A percentile compares a stretch with the other conserved stretches of the same genome.
These are phyloP conservation scores for Collybiopsis luxurians DNA, from an alignment of 768 basidiomycete genomes.

Conservation along the genomic window DNA sequence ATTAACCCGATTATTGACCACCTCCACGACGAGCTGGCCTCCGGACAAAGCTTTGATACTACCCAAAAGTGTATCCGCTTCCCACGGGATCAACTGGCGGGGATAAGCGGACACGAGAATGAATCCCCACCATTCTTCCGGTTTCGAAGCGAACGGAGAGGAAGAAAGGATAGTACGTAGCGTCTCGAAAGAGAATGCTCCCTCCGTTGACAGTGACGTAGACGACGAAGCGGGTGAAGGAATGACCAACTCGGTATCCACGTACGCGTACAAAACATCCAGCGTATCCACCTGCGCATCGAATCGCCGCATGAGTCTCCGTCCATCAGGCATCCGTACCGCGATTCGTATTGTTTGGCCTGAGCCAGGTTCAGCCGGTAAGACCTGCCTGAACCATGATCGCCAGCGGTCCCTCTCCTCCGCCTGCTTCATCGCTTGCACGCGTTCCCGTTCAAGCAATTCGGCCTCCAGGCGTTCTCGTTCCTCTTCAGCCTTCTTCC, in stretches of 20 bases:
- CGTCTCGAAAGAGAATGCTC: constrained; percentile 33
- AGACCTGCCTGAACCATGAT: not conserved
- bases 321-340: constrained; percentile 53
- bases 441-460: constrained; percentile 32
- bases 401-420: constrained; percentile 28
- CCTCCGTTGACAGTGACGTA: constrained; percentile 21
- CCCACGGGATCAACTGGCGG: constrained; percentile 57
- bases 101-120: constrained; percentile 69
- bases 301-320: constrained; percentile 61
- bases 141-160: not conserved
- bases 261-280: constrained; percentile 68
- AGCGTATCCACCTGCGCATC: constrained; percentile 39
- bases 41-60: constrained; percentile 52
- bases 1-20: constrained; percentile 18
- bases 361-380: not conserved
- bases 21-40: constrained; percentile 63
- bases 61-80: constrained; percentile 31
- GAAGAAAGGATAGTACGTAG: constrained; percentile 12
- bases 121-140: constrained; percentile 71
- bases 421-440: constrained; percentile 19
- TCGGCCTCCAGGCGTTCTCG: constrained; percentile 26
- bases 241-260: constrained; percentile 57
- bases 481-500: constrained; percentile 31
- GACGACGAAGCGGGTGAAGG: constrained; percentile 36
- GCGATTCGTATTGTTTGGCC: constrained; percentile 29